Base-by-base conservation (phyloP, 257 asterid species). In the Gardenia jasminoides region DNA sequence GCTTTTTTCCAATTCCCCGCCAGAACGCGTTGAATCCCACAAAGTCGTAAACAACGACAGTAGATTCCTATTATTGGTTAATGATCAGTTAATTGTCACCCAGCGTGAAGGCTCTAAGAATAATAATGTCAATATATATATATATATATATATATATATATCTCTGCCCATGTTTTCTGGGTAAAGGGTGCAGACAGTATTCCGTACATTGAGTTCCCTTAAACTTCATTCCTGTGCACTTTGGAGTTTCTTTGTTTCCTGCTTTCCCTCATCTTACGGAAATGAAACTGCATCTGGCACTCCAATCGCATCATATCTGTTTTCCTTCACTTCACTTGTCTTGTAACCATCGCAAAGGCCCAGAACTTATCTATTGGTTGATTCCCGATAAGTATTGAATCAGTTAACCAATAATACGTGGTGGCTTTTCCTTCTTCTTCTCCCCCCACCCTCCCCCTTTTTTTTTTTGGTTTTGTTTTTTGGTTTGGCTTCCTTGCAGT, bases 281-380 rank as follows among this genome's bases (percentile, higher is more conserved):
- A 39, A 20, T 68, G 11, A 22, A 74, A 64, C 67, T 26, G 24
- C n/a, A 22, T 4, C 41, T 44, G 47, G 47, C 3, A 78, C 72
- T 70, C 56, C 47, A 43, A 70, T 70, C 76, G 46, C 33, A 56
- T 69, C 50, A 28, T 52, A n/a, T n/a, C n/a, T n/a, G n/a, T n/a
- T 50, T 8, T 39, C 67, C 44, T 26, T 28, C 13, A 10, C 54
- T 48, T 10, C 6, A n/a, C 5, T 30, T 54, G 12, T 31, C 16
- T 36, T 58, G 78, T 65, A 56, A 62, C 16, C 52, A 36, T 74
- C 78, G 78, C 36, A 74, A 10, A 20, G 54, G 43, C 6, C 64
- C 68, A 20, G 24, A 36, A 8, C 39, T 74, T 58, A 24, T 43
- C 68, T 22, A 58, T 58, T 74, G 4, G 50, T 58, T 36, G 39